Conservation (phyloP, 495 filamentous ascomycete genomes). For the Aspergillus carlsbadensis region DNA sequence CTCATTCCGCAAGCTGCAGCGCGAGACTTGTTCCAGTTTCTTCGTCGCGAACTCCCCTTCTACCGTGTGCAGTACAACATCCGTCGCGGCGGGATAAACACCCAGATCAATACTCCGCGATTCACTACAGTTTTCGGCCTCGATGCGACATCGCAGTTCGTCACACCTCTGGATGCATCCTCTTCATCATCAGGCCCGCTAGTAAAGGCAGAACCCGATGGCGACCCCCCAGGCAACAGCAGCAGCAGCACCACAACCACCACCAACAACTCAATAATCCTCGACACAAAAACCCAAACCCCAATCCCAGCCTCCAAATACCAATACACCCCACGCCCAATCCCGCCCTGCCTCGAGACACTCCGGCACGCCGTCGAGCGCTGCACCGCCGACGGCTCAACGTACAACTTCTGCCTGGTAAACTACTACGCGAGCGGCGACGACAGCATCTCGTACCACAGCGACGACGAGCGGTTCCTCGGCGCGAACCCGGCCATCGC, state of each 20-base stretch:
- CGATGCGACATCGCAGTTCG: slow-evolving; percentile 55
- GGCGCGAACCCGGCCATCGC: slow-evolving; percentile 66
- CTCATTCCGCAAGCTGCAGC: slow-evolving; percentile 54
- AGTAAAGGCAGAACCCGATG: background rate
- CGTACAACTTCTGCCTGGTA: slow-evolving; percentile 72
- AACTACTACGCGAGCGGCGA: slow-evolving; percentile 72
- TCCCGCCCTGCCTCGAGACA: slow-evolving; percentile 62
- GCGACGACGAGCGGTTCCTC: slow-evolving; percentile 74
- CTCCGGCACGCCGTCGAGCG: slow-evolving; percentile 56
- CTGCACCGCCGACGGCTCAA: slow-evolving; percentile 47
- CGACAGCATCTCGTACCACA: slow-evolving; percentile 73
- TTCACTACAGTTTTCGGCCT: slow-evolving; percentile 73
- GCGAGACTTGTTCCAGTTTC: slow-evolving; percentile 61
- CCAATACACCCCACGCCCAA: slow-evolving; percentile 58
- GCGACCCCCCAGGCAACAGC: background rate
- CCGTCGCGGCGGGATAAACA: slow-evolving; percentile 55
- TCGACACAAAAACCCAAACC: slow-evolving; percentile 21
- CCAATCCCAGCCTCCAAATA: slow-evolving; percentile 48
- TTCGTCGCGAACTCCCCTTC: slow-evolving; percentile 63
- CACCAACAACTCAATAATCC: too few relatives aligned
- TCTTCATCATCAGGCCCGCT: too few relatives aligned
- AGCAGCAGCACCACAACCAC: too few relatives aligned
- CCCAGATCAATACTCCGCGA: slow-evolving; percentile 62
- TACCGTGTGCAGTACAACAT: slow-evolving; percentile 72
- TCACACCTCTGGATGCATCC: background rate